phyloP scores from a whole-genome alignment of 2,329 filamentous ascomycete species.

The Clarireedia homoeocarpa region DNA sequence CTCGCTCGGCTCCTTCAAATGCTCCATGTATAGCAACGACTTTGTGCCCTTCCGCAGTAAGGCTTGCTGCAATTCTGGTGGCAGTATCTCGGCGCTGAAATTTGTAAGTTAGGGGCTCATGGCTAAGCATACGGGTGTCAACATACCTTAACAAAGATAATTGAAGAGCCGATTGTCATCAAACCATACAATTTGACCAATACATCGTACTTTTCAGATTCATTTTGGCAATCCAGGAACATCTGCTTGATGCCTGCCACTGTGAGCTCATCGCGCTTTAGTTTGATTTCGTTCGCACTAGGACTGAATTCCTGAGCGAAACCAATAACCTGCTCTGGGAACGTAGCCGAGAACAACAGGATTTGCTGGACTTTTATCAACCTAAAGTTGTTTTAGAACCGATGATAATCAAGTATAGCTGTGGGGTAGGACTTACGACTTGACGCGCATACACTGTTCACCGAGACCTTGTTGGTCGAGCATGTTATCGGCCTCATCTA shows the following conservation, averaged over 20 bases:
- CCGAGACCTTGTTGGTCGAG: conserved; percentile 90
- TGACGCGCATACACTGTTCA: conserved; percentile 89
- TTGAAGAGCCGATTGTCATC: conserved; percentile 93
- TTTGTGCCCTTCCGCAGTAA: conserved; percentile 83
- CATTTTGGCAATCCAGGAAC: conserved; percentile 84
- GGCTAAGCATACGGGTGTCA: background rate
- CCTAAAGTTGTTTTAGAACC: conserved; percentile 35
- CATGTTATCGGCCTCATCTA: conserved; percentile 99
- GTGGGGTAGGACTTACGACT: conserved; percentile 52
- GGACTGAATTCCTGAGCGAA: conserved; percentile 84
- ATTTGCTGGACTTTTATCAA: conserved; percentile 71
- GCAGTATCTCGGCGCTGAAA: conserved; percentile 76
- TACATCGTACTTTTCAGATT: conserved; percentile 77
- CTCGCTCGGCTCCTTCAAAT: conserved; percentile 75
- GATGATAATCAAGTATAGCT: background rate
- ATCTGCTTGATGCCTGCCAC: conserved; percentile 97
- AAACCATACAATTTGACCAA: conserved; percentile 91
- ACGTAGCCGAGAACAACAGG: conserved; percentile 91
- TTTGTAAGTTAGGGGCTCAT: background rate
- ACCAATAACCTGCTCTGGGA: conserved; percentile 80
- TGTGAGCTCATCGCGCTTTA: conserved; percentile 85
- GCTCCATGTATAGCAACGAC: conserved; percentile 86
- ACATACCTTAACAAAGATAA: conserved; percentile 89
- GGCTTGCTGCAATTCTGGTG: conserved; percentile 73
- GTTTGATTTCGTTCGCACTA: conserved; percentile 75